Percentiles rank a stretch among this genome's conserved stretches.
Conservation (phyloP, 169 alveolate genomes). For the Cystoisospora suis region DNA sequence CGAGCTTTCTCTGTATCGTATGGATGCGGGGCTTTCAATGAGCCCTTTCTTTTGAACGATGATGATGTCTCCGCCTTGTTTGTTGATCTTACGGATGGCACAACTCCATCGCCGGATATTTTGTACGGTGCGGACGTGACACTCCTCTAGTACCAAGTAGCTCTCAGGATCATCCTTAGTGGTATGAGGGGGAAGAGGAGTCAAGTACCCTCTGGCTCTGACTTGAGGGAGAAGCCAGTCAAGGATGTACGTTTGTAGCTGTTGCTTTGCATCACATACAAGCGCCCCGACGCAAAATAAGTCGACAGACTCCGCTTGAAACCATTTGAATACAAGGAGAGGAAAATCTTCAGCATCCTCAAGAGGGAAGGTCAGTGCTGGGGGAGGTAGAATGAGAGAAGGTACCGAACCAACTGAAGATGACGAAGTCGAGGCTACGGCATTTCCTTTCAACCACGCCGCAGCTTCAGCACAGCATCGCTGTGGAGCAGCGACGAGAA, state of each 20-base stretch:
- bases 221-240: constrained; percentile 83
- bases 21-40: constrained; percentile 76
- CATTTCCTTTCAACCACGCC: background rate
- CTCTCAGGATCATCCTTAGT: background rate
- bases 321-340: constrained; percentile 82
- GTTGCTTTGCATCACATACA: constrained; percentile 82
- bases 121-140: constrained; percentile 80
- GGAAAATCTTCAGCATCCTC: constrained; percentile 80
- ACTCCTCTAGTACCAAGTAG: constrained; percentile 78
- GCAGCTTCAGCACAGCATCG: constrained; percentile 35
- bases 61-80: constrained; percentile 82
- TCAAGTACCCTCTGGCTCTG: constrained; percentile 70
- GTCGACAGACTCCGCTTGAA: constrained; percentile 76
- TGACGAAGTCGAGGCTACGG: constrained; percentile 30
- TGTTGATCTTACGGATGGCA: constrained; percentile 82
- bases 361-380: constrained; percentile 72
- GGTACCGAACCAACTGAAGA: background rate
- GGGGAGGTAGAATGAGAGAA: constrained; percentile 13
- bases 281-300: constrained; percentile 80
- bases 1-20: constrained; percentile 64
- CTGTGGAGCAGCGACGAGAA: constrained; percentile 73
- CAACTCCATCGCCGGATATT: constrained; percentile 84
- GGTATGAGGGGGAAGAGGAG: constrained; percentile 26
- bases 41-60: constrained; percentile 75
- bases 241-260: constrained; percentile 80